Percentiles rank a stretch among this genome's conserved stretches.
Conservation (phyloP, 202 grass and related monocot genomes). For the Eragrostis tef region DNA sequence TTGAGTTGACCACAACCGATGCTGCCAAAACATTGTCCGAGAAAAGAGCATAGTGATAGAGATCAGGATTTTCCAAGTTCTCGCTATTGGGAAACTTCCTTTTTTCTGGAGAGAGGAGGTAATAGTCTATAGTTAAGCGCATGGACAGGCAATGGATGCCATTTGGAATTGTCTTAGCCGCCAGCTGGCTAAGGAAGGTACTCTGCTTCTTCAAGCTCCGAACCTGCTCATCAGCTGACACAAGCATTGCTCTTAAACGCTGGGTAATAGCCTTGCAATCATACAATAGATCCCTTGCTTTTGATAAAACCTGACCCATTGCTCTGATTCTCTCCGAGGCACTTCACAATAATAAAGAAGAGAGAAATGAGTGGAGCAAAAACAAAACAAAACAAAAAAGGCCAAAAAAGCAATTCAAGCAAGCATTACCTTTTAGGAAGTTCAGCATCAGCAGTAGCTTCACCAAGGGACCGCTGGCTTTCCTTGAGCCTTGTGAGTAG, state of each 20-base stretch:
- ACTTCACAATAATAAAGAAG: slow-evolving; percentile 44
- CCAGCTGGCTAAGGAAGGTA: slow-evolving; percentile 69
- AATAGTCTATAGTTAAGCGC: slow-evolving; percentile 67
- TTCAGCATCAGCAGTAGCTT: slow-evolving; percentile 72
- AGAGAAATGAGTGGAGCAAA: slow-evolving; percentile 29
- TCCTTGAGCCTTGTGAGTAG: slow-evolving; percentile 67
- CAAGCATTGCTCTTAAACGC: slow-evolving; percentile 64
- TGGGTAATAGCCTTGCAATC: slow-evolving; percentile 54
- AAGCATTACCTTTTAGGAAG: slow-evolving; percentile 60
- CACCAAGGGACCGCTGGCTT: slow-evolving; percentile 66
- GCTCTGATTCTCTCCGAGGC: slow-evolving; percentile 51
- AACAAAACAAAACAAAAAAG: not conserved
- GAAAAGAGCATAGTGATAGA: slow-evolving; percentile 76
- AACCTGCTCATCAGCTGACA: slow-evolving; percentile 69
- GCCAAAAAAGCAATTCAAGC: slow-evolving; percentile 18
- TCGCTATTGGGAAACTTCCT: slow-evolving; percentile 64
- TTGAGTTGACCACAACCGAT: slow-evolving; percentile 75
- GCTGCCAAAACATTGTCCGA: slow-evolving; percentile 77
- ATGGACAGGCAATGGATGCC: slow-evolving; percentile 72
- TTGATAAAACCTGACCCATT: slow-evolving; percentile 60
- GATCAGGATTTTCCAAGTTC: slow-evolving; percentile 66
- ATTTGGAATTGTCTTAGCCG: slow-evolving; percentile 71
- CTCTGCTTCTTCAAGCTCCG: slow-evolving; percentile 76
- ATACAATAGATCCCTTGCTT: slow-evolving; percentile 60
- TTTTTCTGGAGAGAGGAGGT: slow-evolving; percentile 67